Evolutionary conservation across 495 filamentous ascomycete genomes (phyloP), one percentile per base, ranked within the genome.

Genomic region (Echria macrotheca): DNA sequence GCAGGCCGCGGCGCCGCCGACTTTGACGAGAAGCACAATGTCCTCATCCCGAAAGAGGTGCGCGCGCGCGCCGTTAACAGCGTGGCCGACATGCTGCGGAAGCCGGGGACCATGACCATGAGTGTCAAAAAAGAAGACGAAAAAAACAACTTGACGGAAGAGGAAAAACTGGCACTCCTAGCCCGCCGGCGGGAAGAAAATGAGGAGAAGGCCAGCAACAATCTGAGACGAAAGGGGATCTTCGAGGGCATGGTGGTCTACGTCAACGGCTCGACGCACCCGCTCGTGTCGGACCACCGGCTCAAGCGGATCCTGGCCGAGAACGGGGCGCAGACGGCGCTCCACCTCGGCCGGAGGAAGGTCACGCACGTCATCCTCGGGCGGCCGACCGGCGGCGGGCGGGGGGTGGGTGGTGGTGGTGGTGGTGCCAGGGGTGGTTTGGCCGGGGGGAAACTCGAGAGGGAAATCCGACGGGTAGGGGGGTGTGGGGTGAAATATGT

Each of bases 341-440:
- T 87, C 11, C 71, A 77, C 44, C 76, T 95, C 14, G 81, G 79
- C 4, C 78, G 88, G 8, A 77, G 81, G 17, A 73, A 74, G 28
- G 87, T 95, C 29, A 94, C 90, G 8, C 93, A 98, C 66, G 84
- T 96, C 49, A 85, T 98, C 44, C 56, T 96, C 12, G 89, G 85
- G 2, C 73, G 63, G 39, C 77, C 81, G n/a, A 47, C 63, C 8
- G 37, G 61, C 21, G 15, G 7, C 3, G 47, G 47, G 24, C 58
- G 52, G 14, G 44, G 50, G 10, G 76, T 74, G 6, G 91, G 89
- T 0, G 91, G 91, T 23, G n/a, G n/a, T n/a, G n/a, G n/a, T n/a
- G n/a, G n/a, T n/a, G n/a, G n/a, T n/a, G n/a, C n/a, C n/a, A n/a
- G n/a, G n/a, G n/a, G n/a, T n/a, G 90, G 89, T 0, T 70, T 98